A percentile compares a stretch with the other conserved stretches of the same genome.
Conservation (phyloP, 139 green algal genomes). For the Volvox africanus region DNA sequence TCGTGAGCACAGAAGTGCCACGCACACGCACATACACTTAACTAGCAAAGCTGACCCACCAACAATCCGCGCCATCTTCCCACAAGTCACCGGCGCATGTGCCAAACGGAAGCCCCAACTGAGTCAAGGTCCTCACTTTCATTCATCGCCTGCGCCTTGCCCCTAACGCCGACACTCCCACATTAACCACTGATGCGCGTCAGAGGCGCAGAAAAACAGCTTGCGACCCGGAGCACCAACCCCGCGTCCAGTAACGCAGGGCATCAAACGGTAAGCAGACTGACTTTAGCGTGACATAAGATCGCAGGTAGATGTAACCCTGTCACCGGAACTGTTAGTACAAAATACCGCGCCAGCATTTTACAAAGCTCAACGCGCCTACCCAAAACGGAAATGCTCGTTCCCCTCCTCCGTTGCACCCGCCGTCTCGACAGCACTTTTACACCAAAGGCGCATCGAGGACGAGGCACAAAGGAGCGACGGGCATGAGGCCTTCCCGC, state of each 20-base stretch:
- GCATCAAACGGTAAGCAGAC: no score
- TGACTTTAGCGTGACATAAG: background rate
- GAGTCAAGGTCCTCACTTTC: background rate
- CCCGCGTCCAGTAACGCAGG: no score
- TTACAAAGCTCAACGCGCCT: slow-evolving; percentile 7
- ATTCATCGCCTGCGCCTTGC: background rate
- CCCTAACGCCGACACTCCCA: background rate
- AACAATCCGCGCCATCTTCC: no score
- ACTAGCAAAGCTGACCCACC: no score
- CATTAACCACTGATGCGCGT: background rate
- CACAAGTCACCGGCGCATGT: background rate
- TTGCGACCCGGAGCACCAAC: no score
- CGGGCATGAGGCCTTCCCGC: background rate
- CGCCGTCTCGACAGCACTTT: background rate
- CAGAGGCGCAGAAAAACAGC: background rate
- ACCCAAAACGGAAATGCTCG: background rate
- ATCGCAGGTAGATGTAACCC: background rate
- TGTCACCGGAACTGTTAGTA: slow-evolving; percentile 20
- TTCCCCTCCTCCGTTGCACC: background rate
- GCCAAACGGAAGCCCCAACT: background rate
- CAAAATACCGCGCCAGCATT: slow-evolving; percentile 24
- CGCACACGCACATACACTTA: no score
- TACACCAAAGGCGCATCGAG: no score
- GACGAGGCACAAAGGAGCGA: no score
- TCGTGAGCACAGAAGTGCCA: no score